A percentile compares a stretch with the other conserved stretches of the same genome.
phyloP scores from a whole-genome alignment of 78 protist species.

The Ministeria vibrans region DNA sequence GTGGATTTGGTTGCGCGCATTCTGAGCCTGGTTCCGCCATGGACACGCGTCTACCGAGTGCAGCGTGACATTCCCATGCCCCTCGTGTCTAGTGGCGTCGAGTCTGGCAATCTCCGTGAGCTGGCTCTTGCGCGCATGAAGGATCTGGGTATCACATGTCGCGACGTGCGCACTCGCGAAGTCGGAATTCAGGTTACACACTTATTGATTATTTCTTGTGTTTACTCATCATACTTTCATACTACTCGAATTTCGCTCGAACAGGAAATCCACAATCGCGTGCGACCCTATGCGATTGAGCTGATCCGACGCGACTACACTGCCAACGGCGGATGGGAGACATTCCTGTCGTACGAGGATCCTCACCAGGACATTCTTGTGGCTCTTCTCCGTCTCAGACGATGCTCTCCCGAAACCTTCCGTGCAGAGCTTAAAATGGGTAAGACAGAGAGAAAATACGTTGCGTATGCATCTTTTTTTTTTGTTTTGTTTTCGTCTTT shows the following conservation, averaged over 20 bases:
- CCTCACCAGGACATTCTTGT: conserved; percentile 86
- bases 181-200: conserved; percentile 71
- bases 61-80: conserved; percentile 95
- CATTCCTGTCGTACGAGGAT: conserved; percentile 91
- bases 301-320: conserved; percentile 88
- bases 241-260: not conserved
- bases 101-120: conserved; percentile 89
- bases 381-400: conserved; percentile 85
- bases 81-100: conserved; percentile 86
- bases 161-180: conserved; percentile 38
- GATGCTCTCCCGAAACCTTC: conserved; percentile 53
- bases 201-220: not conserved
- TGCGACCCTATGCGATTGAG: conserved; percentile 73
- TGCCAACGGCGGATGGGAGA: conserved; percentile 94
- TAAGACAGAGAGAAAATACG: too few relatives aligned
- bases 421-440: conserved; percentile 64
- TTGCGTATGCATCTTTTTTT: too few relatives aligned
- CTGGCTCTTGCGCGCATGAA: conserved; percentile 59
- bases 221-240: too few relatives aligned
- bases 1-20: conserved; percentile 48
- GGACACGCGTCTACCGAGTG: conserved; percentile 91
- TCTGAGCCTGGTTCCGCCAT: conserved; percentile 85
- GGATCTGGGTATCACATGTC: conserved; percentile 51
- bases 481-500: too few relatives aligned
- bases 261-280: conserved; percentile 52